Base-by-base conservation (phyloP, 169 alveolate species). In the Neospora caninum region DNA sequence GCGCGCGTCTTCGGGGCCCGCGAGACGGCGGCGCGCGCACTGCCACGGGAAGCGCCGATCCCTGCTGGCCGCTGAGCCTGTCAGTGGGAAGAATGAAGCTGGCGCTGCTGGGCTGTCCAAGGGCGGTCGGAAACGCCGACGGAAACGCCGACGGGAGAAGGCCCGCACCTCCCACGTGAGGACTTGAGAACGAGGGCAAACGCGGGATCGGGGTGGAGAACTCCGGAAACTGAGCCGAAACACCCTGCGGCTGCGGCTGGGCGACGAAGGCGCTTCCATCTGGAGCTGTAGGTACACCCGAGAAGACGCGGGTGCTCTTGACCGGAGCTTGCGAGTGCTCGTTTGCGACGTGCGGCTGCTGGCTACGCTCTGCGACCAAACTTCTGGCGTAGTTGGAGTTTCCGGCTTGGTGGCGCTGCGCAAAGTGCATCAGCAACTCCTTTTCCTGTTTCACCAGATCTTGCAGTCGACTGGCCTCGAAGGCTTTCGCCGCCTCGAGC, bases 1-100 rank as follows among this genome's bases (percentile, higher is more conserved):
- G 98, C 27, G 99, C 99, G 94, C 96, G 97, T 78, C 94, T 95
- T 53, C 42, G 84, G 25, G 84, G 84, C 4, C 39, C 84, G 43
- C 84, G 84, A 31, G 18, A 18, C 80, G 80, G n/a, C 80, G 41
- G 41, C 42, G 84, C 42, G 20, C 16, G 49, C 0, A n/a, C 84
- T 2, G 84, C 41, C 45, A n/a, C 42, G 7, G 43, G 49, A 36
- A 4, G n/a, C 73, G 73, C 73, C n/a, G 73, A 7, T 29, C 25
- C n/a, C n/a, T n/a, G n/a, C n/a, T n/a, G n/a, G n/a, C n/a, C n/a
- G n/a, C n/a, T n/a, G n/a, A n/a, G n/a, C n/a, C n/a, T n/a, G n/a
- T n/a, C n/a, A n/a, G n/a, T 7, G 34, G 73, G 73, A 22, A 64
- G 73, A 29, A 27, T 64, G 73, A 22, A 64, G 73, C 73, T 64